Evolutionary conservation across 1,284 basidiomycete species (phyloP).

Genomic region (Ceratobasidium theobromae): DNA sequence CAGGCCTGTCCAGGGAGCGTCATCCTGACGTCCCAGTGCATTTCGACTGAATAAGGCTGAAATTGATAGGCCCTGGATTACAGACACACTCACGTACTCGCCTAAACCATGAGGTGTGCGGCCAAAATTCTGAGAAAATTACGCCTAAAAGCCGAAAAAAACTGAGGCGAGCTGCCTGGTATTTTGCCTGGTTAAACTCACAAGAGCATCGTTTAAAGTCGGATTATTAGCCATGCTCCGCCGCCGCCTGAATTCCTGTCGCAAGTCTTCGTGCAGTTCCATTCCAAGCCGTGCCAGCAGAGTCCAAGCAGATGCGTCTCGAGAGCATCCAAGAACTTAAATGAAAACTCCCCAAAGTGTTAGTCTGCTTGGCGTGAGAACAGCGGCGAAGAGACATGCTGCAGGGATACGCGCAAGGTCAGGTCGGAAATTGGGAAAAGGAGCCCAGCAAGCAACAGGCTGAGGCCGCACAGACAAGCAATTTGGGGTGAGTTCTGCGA

Average conservation of each 20-base stretch:
- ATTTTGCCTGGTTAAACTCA: slow-evolving; percentile 8
- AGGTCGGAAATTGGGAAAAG: slow-evolving; percentile 5
- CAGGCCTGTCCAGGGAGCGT: slow-evolving; percentile 23
- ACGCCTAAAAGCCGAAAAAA: not conserved
- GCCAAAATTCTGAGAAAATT: slow-evolving; percentile 5
- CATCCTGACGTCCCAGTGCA: slow-evolving; percentile 30
- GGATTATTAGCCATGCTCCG: too few species aligned
- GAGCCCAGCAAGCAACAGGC: slow-evolving; percentile 10
- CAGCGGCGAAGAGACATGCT: slow-evolving; percentile 5
- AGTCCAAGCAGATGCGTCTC: not conserved
- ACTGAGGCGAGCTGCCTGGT: not conserved
- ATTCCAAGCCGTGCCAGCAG: too few species aligned
- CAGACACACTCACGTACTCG: not conserved
- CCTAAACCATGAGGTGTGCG: slow-evolving; percentile 8
- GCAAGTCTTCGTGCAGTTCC: not conserved
- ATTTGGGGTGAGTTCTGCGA: slow-evolving; percentile 29
- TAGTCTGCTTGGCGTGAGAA: slow-evolving; percentile 14
- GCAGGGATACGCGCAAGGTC: slow-evolving; percentile 15
- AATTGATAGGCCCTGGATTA: slow-evolving; percentile 23
- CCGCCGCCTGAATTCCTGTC: not conserved
- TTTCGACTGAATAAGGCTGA: slow-evolving; percentile 15
- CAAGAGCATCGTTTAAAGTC: not conserved
- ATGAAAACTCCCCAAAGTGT: not conserved
- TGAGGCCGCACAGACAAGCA: not conserved
- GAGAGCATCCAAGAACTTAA: not conserved